Evolutionary conservation across 2,329 filamentous ascomycete genomes (phyloP).

Genomic region (Teratosphaeria nubilosa): DNA sequence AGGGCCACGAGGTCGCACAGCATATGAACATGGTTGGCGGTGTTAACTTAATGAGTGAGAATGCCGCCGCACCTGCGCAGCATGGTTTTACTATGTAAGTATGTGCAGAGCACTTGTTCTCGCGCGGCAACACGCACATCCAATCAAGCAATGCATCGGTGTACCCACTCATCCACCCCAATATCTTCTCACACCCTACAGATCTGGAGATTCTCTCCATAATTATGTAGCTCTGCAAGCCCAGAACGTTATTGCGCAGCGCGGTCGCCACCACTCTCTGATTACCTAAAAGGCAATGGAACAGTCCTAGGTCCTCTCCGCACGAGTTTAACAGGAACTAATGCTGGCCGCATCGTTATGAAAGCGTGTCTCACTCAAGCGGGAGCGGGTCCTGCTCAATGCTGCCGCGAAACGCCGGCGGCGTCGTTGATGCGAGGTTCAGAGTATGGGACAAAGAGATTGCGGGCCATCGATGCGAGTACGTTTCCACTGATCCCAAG

Average conservation of each 20-base stretch:
- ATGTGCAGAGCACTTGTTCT: constrained; percentile 40
- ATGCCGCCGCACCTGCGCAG: constrained; percentile 12
- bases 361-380: constrained; percentile 25
- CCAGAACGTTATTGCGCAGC: constrained; percentile 7
- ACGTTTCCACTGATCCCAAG: constrained; percentile 17
- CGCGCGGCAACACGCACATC: constrained; percentile 33
- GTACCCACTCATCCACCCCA: constrained; percentile 15
- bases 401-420: constrained; percentile 11
- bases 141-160: constrained; percentile 9
- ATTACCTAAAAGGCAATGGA: constrained; percentile 27
- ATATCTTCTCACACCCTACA: constrained; percentile 33
- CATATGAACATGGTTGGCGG: constrained; percentile 12
- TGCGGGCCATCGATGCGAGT: constrained; percentile 21
- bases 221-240: constrained; percentile 7
- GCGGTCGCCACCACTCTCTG: constrained; percentile 8
- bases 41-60: constrained; percentile 14
- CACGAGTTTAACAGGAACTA: constrained; percentile 24
- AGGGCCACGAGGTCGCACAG: constrained; percentile 15
- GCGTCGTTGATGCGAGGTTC: constrained; percentile 17
- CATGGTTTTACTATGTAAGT: constrained; percentile 42
- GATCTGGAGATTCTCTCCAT: constrained; percentile 31
- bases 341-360: constrained; percentile 15
- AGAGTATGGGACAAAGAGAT: constrained; percentile 13
- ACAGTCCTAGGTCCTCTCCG: constrained; percentile 28
- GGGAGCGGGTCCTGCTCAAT: constrained; percentile 21